Conservation (phyloP, 23 red algal genomes). For the Gracilaria domingensis region DNA sequence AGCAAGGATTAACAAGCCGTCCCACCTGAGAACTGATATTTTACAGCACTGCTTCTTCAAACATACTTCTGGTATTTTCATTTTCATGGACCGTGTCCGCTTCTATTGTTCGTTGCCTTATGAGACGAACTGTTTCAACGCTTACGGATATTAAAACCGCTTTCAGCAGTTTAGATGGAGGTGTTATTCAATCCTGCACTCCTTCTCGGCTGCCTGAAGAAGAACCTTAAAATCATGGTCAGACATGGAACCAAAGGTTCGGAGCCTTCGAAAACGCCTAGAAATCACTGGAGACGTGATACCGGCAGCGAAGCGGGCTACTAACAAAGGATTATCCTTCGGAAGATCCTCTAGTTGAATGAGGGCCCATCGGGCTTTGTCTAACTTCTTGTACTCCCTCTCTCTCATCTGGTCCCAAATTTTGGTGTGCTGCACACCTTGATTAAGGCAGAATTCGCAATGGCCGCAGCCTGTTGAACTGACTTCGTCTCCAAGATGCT, state of each 20-base stretch:
- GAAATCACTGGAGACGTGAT: conserved; percentile 76
- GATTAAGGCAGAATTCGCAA: conserved; percentile 74
- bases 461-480: conserved; percentile 55
- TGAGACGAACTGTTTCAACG: too few relatives aligned
- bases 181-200: conserved; percentile 18
- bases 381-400: conserved; percentile 24
- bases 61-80: not conserved
- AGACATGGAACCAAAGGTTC: conserved; percentile 68
- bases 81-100: not conserved
- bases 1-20: too few relatives aligned
- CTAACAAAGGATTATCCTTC: conserved; percentile 52
- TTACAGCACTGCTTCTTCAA: too few relatives aligned
- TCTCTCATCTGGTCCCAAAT: conserved; percentile 27
- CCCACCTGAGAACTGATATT: too few relatives aligned
- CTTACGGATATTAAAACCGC: not conserved
- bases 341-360: conserved; percentile 56
- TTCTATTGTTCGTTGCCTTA: too few relatives aligned
- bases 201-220: conserved; percentile 40
- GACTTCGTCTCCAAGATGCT: conserved; percentile 61
- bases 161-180: not conserved
- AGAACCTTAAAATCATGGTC: conserved; percentile 66
- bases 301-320: conserved; percentile 77
- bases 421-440: conserved; percentile 19
- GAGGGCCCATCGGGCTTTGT: conserved; percentile 49
- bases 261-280: conserved; percentile 40